A percentile compares a stretch with the other conserved stretches of the same genome.
phyloP scores from a whole-genome alignment of 768 basidiomycete genomes.

The Flagelloscypha sp. region DNA sequence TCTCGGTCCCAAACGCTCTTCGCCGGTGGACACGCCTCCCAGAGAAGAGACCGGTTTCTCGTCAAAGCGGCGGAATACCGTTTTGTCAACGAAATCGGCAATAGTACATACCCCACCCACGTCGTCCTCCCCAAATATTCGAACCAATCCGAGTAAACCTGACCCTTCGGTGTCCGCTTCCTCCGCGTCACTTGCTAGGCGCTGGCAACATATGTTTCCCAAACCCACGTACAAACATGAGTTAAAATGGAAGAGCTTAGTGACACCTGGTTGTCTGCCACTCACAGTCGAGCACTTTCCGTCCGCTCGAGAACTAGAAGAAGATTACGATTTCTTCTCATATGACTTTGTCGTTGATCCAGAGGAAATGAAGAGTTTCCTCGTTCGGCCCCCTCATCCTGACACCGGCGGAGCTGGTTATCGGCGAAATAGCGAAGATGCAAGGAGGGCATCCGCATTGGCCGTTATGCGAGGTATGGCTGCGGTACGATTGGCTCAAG shows the following conservation, averaged over 20 bases:
- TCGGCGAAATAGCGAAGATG: conserved; percentile 43
- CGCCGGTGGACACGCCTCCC: conserved; percentile 63
- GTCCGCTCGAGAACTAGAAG: conserved; percentile 61
- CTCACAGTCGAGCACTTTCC: conserved; percentile 89
- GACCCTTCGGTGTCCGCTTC: conserved; percentile 47
- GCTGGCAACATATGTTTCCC: conserved; percentile 87
- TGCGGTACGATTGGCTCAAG: conserved; percentile 83
- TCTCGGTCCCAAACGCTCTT: conserved; percentile 46
- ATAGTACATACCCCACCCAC: conserved; percentile 37
- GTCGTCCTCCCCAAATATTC: conserved; percentile 37
- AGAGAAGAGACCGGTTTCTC: conserved; percentile 51
- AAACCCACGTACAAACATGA: conserved; percentile 69
- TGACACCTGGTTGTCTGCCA: conserved; percentile 81
- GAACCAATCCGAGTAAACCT: conserved; percentile 64
- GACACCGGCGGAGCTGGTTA: no score
- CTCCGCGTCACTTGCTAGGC: conserved; percentile 67
- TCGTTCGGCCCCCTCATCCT: conserved; percentile 64
- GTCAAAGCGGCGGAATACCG: conserved; percentile 46
- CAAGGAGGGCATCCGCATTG: conserved; percentile 64
- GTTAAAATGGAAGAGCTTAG: conserved; percentile 85
- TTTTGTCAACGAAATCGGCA: conserved; percentile 26
- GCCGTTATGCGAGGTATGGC: conserved; percentile 91
- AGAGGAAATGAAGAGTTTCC: conserved; percentile 77
- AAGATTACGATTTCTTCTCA: conserved; percentile 71
- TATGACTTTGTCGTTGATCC: conserved; percentile 87